A percentile compares a stretch with the other conserved stretches of the same genome.
These are phyloP conservation scores for Prunus campanulata DNA, from an alignment of 306 rosid species.

Conservation along the genomic window DNA sequence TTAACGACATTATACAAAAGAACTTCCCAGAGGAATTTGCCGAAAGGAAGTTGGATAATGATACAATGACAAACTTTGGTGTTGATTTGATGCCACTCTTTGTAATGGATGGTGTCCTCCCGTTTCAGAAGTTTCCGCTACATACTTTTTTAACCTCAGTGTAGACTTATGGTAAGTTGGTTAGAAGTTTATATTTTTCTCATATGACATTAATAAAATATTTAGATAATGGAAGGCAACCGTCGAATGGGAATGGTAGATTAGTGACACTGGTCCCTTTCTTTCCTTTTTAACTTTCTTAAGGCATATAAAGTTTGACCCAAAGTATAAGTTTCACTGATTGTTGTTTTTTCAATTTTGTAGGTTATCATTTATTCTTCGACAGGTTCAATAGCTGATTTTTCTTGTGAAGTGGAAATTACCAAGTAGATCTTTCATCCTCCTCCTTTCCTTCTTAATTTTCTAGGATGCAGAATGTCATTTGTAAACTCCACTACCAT, in stretches of 20 bases:
- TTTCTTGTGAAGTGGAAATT: constrained; percentile 93
- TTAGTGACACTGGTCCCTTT: constrained; percentile 33
- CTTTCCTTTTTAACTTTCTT: constrained; percentile 17
- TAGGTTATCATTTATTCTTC: constrained; percentile 64
- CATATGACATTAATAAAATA: no score
- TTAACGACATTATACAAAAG: constrained; percentile 85
- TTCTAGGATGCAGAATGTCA: no score
- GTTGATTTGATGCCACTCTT: constrained; percentile 44
- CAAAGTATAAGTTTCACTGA: constrained; percentile 22
- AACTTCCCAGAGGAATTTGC: constrained; percentile 89
- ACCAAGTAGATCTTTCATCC: constrained; percentile 68
- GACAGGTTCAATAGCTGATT: constrained; percentile 76
- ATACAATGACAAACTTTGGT: constrained; percentile 58
- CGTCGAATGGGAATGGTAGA: no score
- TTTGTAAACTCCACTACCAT: no score
- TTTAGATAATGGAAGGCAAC: no score
- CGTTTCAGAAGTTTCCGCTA: no score
- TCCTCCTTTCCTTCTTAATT: no score
- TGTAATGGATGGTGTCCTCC: no score
- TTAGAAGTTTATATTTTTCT: no score
- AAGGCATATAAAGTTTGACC: constrained; percentile 22
- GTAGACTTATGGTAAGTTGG: no score
- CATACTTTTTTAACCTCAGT: no score
- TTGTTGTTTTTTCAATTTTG: constrained; percentile 8
- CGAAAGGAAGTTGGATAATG: constrained; percentile 82